These are phyloP conservation scores for Skeletonema costatum DNA, from an alignment of 108 stramenopile species.

Conservation along the genomic window DNA sequence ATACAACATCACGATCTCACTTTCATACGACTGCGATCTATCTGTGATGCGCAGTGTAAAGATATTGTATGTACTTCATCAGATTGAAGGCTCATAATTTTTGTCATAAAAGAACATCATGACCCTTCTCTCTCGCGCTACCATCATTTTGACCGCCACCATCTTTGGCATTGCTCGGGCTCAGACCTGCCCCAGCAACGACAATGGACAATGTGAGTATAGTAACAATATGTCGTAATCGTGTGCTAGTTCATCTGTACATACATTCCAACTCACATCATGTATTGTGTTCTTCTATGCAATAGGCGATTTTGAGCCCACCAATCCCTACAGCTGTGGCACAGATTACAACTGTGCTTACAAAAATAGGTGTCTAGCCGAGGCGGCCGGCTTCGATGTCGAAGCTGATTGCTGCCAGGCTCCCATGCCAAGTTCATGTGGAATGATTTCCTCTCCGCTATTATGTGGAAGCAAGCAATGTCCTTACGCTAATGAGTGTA, in stretches of 20 bases:
- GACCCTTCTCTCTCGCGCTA: neutral
- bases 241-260: neutral
- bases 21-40: neutral
- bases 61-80: too few species aligned
- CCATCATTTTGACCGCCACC: neutral
- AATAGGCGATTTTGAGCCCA: neutral
- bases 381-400: neutral
- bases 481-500: neutral
- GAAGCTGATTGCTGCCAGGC: neutral
- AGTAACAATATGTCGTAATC: neutral
- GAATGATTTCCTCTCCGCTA: neutral
- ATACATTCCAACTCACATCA: neutral
- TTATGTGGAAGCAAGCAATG: neutral
- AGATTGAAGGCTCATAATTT: neutral
- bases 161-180: neutral
- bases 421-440: neutral
- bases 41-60: too few species aligned
- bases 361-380: neutral
- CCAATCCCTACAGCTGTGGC: neutral
- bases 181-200: neutral
- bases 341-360: neutral
- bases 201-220: neutral
- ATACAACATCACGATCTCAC: too few species aligned
- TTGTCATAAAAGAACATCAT: neutral
- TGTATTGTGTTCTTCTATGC: neutral